phyloP scores from a whole-genome alignment of 2,329 filamentous ascomycete genomes.

The Sphaceloma murrayae region DNA sequence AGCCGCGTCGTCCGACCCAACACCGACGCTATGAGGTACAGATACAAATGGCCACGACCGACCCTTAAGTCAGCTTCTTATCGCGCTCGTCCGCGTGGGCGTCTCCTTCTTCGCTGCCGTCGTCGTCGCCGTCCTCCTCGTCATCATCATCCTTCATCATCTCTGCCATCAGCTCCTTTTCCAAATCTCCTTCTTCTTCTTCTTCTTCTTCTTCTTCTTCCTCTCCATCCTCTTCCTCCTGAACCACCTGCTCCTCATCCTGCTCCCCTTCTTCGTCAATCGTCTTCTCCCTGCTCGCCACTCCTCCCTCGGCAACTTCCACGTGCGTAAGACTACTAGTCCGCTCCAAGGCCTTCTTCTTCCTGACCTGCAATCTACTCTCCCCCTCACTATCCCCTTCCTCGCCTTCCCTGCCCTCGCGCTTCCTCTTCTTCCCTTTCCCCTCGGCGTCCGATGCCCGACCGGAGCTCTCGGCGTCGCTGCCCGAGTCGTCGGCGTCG shows the following conservation, averaged over 20 bases:
- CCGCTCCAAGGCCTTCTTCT: constrained; percentile 39
- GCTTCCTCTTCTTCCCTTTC: constrained; percentile 29
- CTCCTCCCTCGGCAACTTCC: constrained; percentile 30
- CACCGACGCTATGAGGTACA: constrained; percentile 11
- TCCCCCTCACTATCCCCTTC: constrained; percentile 29
- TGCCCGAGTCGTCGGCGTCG: constrained; percentile 42
- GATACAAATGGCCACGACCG: neutral
- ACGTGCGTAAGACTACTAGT: constrained; percentile 40
- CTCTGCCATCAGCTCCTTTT: constrained; percentile 44
- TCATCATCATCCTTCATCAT: constrained; percentile 32
- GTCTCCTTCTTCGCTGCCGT: neutral
- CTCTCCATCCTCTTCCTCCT: constrained; percentile 38
- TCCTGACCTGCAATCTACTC: constrained; percentile 38
- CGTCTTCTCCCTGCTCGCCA: no score
- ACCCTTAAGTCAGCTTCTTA: no score
- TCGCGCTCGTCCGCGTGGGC: no score
- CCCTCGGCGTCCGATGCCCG: no score
- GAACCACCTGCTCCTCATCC: constrained; percentile 30
- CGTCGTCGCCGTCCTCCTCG: constrained; percentile 21
- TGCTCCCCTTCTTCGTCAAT: constrained; percentile 21
- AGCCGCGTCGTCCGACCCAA: neutral
- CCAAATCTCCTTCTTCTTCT: constrained; percentile 42
- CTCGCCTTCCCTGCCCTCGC: constrained; percentile 28
- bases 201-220: constrained; percentile 28
- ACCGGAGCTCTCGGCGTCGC: constrained; percentile 34